Conservation (phyloP, 805 yeast genomes). For the Lachancea sp. region DNA sequence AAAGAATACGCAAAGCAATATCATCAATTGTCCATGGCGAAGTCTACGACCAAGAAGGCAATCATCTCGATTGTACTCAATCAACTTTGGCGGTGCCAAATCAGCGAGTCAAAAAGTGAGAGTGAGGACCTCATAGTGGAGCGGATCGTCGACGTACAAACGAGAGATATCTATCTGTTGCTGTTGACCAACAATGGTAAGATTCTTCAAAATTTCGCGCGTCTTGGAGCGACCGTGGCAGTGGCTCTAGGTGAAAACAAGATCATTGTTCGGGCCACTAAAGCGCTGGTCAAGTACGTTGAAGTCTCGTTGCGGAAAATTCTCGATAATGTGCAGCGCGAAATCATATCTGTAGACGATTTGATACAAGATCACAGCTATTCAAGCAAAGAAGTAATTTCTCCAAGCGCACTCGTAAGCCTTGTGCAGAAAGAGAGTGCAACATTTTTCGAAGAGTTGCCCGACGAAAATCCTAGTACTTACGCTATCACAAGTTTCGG, state of each 20-base stretch:
- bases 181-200: slow-evolving; percentile 30
- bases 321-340: slow-evolving; percentile 22
- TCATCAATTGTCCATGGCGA: slow-evolving; percentile 7
- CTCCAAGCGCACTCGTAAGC: slow-evolving; percentile 13
- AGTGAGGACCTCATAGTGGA: slow-evolving; percentile 20
- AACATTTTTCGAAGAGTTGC: slow-evolving; percentile 15
- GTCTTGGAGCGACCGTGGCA: slow-evolving; percentile 27
- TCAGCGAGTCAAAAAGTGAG: slow-evolving; percentile 15
- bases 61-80: slow-evolving; percentile 7
- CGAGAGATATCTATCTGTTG: slow-evolving; percentile 23
- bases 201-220: slow-evolving; percentile 27
- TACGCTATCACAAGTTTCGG: slow-evolving; percentile 28
- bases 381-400: background rate
- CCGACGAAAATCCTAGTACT: slow-evolving; percentile 10
- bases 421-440: slow-evolving; percentile 22
- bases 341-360: slow-evolving; percentile 13
- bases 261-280: slow-evolving; percentile 22
- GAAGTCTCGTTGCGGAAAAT: slow-evolving; percentile 28
- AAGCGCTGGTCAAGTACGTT: slow-evolving; percentile 23
- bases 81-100: slow-evolving; percentile 8
- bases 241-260: slow-evolving; percentile 25
- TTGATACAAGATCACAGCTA: slow-evolving; percentile 16
- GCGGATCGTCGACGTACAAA: slow-evolving; percentile 19
- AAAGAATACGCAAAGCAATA: slow-evolving; percentile 16
- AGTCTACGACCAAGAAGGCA: slow-evolving; percentile 7